Conservation (phyloP, 2,329 filamentous ascomycete species). For the Penicillium hesseltinei region DNA sequence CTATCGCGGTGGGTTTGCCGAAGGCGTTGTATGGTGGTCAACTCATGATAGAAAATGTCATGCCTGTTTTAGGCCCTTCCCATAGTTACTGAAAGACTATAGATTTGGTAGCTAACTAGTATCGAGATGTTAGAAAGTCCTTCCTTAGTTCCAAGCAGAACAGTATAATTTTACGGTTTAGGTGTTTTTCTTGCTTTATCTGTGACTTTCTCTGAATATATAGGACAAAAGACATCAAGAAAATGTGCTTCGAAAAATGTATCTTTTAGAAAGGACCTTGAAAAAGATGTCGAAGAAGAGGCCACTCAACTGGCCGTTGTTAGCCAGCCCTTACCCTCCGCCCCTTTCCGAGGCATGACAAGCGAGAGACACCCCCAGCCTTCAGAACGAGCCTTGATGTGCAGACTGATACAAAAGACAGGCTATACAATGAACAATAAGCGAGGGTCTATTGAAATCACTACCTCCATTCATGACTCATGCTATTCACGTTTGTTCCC, state of each 20-base stretch:
- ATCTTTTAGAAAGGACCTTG: not conserved
- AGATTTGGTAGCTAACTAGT: not conserved
- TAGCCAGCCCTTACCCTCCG: constrained; percentile 8
- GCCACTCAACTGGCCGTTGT: not conserved
- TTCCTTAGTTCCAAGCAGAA: not conserved
- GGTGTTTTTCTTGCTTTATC: not conserved
- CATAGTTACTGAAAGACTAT: constrained; percentile 1
- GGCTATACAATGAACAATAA: not conserved
- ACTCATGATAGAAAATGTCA: constrained; percentile 35
- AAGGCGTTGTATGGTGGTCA: constrained; percentile 29
- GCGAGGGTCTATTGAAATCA: not conserved
- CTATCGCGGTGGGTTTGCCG: constrained; percentile 20
- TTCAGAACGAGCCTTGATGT: not conserved
- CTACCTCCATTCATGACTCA: not conserved
- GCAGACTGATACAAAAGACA: not conserved
- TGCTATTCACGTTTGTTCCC: not conserved
- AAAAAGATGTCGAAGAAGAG: not conserved
- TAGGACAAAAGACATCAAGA: not conserved
- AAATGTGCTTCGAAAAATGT: not conserved
- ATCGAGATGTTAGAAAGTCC: not conserved
- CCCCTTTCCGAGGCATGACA: constrained; percentile 10
- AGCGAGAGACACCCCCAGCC: constrained; percentile 2
- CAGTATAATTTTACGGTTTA: not conserved
- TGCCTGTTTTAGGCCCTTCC: constrained; percentile 20
- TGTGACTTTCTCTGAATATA: not conserved